Conservation (phyloP, 75 land plant species). For the Chamaecyparis obtusa region DNA sequence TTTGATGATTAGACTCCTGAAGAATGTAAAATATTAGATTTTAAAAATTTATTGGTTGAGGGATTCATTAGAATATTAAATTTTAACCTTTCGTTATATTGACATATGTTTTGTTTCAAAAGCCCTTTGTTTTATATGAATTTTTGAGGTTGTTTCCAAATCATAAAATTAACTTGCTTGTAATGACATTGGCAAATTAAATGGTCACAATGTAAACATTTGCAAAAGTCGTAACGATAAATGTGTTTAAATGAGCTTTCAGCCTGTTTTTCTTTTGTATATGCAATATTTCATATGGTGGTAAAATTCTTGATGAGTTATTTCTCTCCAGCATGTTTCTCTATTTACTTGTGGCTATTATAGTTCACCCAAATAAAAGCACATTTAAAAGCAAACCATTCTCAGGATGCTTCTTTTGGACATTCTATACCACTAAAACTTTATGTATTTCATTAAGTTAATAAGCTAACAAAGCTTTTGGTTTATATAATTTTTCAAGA, state of each 20-base stretch:
- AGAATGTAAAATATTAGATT: neutral
- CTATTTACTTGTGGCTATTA: neutral
- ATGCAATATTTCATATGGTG: neutral
- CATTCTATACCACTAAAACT: neutral
- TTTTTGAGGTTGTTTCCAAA: neutral
- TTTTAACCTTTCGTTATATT: neutral
- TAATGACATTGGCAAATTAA: neutral
- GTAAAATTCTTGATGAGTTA: neutral
- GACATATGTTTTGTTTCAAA: neutral
- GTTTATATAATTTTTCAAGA: neutral
- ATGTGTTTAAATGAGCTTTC: neutral
- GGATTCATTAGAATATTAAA: neutral
- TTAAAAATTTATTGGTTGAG: neutral
- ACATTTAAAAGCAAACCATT: neutral
- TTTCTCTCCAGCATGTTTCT: neutral
- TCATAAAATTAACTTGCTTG: neutral
- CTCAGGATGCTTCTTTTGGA: neutral
- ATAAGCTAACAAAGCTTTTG: neutral
- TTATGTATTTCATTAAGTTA: neutral
- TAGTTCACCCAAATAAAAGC: neutral
- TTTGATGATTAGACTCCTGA: neutral
- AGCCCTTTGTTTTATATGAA: neutral
- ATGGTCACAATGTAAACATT: neutral
- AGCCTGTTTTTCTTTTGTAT: neutral
- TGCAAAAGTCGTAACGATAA: neutral